Conservation (phyloP, 2,329 filamentous ascomycete species). For the Ceratocystiopsis brevicomis region DNA sequence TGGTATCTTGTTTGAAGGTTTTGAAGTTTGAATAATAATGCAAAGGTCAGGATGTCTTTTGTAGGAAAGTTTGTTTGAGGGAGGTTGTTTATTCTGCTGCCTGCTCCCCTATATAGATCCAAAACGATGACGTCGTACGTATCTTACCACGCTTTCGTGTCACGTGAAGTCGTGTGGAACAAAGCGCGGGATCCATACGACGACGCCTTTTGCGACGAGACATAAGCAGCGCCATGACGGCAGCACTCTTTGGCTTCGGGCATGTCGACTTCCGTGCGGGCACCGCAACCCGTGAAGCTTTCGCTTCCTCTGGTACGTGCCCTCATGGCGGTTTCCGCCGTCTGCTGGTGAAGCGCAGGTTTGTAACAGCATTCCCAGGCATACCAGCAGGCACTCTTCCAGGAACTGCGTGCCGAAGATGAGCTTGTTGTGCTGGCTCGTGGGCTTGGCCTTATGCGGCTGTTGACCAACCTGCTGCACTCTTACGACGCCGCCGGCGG, state of each 20-base stretch:
- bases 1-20: not conserved
- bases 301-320: slow-evolving; percentile 50
- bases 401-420: slow-evolving; percentile 76
- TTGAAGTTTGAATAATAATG: no score
- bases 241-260: slow-evolving; percentile 9
- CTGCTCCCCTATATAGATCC: not conserved
- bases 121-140: slow-evolving; percentile 4
- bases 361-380: slow-evolving; percentile 25
- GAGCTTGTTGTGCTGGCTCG: slow-evolving; percentile 81
- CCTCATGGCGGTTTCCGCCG: not conserved
- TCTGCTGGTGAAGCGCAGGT: not conserved
- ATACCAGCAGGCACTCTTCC: slow-evolving; percentile 93
- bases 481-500: slow-evolving; percentile 92
- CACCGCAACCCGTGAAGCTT: slow-evolving; percentile 55
- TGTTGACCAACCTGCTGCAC: slow-evolving; percentile 90
- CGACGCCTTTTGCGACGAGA: not conserved
- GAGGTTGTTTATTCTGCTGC: no score
- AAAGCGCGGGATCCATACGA: no score
- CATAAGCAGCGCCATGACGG: slow-evolving; percentile 1
- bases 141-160: not conserved
- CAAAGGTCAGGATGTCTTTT: no score
- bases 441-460: slow-evolving; percentile 75
- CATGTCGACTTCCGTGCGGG: slow-evolving; percentile 27
- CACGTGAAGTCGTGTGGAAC: not conserved
- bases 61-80: no score